Percentiles rank a stretch among this genome's conserved stretches.
These are phyloP conservation scores for Leccinellum rugosiceps DNA, from an alignment of 768 basidiomycete genomes.

Conservation along the genomic window DNA sequence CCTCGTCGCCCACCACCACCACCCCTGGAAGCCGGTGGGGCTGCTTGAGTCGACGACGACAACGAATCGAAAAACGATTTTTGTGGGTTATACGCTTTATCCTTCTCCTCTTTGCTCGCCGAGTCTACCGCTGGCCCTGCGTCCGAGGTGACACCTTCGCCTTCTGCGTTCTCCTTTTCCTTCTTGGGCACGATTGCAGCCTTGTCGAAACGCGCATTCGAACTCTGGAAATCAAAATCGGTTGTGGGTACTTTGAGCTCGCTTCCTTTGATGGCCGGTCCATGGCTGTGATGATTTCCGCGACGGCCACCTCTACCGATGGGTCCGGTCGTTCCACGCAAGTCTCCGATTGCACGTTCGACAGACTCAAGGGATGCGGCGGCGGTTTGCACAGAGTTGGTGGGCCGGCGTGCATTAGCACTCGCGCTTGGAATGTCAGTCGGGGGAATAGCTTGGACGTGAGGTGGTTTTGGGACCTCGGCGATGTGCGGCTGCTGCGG, in stretches of 20 bases:
- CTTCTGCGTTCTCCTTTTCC: constrained; percentile 28
- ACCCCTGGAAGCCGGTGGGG: constrained; percentile 32
- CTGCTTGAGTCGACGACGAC: constrained; percentile 45
- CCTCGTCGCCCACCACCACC: constrained; percentile 41
- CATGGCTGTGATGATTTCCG: constrained; percentile 28
- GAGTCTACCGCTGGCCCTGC: constrained; percentile 19
- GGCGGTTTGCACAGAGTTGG: constrained; percentile 63
- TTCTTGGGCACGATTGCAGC: constrained; percentile 44
- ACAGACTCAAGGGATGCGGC: constrained; percentile 74
- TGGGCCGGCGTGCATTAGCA: constrained; percentile 30
- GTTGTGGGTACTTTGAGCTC: constrained; percentile 61
- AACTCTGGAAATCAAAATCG: constrained; percentile 79
- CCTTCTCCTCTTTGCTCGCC: constrained; percentile 33
- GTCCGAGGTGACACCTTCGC: constrained; percentile 32
- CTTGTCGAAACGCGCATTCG: constrained; percentile 83
- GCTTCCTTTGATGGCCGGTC: constrained; percentile 27
- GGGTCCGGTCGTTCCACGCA: constrained; percentile 38
- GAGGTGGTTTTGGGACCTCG: constrained; percentile 25
- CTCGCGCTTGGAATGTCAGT: constrained; percentile 25
- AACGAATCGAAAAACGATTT: constrained; percentile 80
- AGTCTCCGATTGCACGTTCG: constrained; percentile 52
- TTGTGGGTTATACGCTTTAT: constrained; percentile 69
- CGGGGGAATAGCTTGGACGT: constrained; percentile 17
- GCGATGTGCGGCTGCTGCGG: constrained; percentile 26
- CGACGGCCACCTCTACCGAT: constrained; percentile 41